Conservation (phyloP, 2,329 filamentous ascomycete genomes). For the Canariomyces notabilis region DNA sequence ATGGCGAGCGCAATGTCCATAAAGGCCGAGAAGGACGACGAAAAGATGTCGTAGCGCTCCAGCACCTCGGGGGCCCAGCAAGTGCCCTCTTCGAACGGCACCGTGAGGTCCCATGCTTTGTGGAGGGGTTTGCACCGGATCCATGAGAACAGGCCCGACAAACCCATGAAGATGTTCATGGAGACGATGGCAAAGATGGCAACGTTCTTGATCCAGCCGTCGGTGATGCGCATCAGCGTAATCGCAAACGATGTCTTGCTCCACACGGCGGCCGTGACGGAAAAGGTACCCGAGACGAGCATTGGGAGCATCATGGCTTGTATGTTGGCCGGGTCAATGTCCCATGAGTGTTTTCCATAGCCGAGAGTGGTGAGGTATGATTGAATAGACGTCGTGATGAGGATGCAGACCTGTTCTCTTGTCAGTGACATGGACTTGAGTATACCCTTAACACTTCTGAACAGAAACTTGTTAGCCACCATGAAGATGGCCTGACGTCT, state of each 20-base stretch:
- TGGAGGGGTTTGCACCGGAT: conserved; percentile 22
- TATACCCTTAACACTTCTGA: no score
- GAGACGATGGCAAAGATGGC: conserved; percentile 32
- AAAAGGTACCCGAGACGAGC: conserved; percentile 24
- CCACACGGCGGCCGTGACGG: conserved; percentile 29
- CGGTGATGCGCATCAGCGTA: conserved; percentile 32
- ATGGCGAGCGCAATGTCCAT: conserved; percentile 29
- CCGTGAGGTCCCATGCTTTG: conserved; percentile 25
- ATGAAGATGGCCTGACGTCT: background rate
- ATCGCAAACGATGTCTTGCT: conserved; percentile 37
- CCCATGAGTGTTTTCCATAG: conserved; percentile 24
- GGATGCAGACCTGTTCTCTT: conserved; percentile 10
- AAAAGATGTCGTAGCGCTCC: conserved; percentile 23
- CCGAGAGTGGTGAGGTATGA: conserved; percentile 17
- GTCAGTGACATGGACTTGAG: no score
- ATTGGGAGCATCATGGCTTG: conserved; percentile 9
- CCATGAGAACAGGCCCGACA: conserved; percentile 26
- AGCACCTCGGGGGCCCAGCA: conserved; percentile 25
- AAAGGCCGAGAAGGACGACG: conserved; percentile 21
- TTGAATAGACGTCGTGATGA: conserved; percentile 13
- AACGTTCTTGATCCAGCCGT: conserved; percentile 23
- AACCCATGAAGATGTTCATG: conserved; percentile 27
- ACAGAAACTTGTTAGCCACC: no score
- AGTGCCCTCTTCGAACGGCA: conserved; percentile 11
- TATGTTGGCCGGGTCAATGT: conserved; percentile 21